Evolutionary conservation across 371 early-diverging fungal genomes (phyloP), one percentile per base, ranked within the genome.

Genomic region (Blakeslea trispora): DNA sequence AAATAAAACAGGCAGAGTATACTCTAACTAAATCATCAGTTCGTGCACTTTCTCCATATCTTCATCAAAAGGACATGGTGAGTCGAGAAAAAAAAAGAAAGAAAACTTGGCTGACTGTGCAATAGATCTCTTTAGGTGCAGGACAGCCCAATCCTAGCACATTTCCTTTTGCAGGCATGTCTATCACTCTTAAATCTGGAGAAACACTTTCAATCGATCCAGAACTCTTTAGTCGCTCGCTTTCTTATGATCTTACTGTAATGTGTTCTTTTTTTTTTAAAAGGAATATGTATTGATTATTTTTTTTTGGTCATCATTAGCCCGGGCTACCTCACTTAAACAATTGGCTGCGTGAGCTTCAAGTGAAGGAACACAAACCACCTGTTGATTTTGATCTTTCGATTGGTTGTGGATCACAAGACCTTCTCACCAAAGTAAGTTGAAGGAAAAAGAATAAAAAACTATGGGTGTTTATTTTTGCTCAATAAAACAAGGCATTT

Each of bases 371-470:
- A 51, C 90, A 90, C 65, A 63, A 69, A 2, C 87, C 89, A 15
- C 79, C 83, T 10, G 56, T 63, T 2, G 74, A 74, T 4, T 88
- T 81, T 57, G 84, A 79, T 24, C 65, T 93, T n/a, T 72, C 87
- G 15, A 71, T 93, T 11, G 91, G 91, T 15, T 79, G 81, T 57
- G 93, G 93, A 15, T 81, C 82, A 13, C 93, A 91, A 66, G 91
- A 91, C 69, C 59, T 90, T 40, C 59, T 92, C 44, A 82, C 91
- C 13, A 90, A 89, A 61, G 76, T 60, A 49, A 49, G 63, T 62
- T 59, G n/a, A 7, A 48, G 8, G 17, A 9, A 15, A 49, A 13
- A 56, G 18, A 13, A n/a, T n/a, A n/a, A n/a, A n/a, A n/a, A n/a
- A n/a, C n/a, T n/a, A n/a, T n/a, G n/a, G n/a, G n/a, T n/a, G n/a